phyloP scores from a whole-genome alignment of 2,329 filamentous ascomycete species.

The Aureobasidium leucospermi region DNA sequence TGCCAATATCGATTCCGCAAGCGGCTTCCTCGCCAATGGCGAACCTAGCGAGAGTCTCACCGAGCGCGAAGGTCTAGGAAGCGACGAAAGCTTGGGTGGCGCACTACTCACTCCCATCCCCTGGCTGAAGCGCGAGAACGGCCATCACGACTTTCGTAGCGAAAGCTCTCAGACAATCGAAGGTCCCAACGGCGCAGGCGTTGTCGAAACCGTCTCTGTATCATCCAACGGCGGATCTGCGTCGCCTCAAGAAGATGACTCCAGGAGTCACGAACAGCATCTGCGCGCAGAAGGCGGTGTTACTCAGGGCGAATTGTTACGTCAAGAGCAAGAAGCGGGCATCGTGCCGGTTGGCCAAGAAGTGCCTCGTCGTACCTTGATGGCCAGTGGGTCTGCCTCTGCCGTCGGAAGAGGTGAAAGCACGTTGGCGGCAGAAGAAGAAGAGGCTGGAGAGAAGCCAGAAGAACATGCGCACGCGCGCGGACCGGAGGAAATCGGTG shows the following conservation, averaged over 20 bases:
- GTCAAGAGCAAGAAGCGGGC: conserved; percentile 79
- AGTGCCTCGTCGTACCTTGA: conserved; percentile 26
- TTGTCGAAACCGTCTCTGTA: conserved; percentile 73
- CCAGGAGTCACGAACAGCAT: conserved; percentile 20
- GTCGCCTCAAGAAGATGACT: conserved; percentile 16
- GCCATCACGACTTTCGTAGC: conserved; percentile 52
- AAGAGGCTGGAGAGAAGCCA: conserved; percentile 32
- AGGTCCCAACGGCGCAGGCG: conserved; percentile 69
- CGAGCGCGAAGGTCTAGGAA: conserved; percentile 53
- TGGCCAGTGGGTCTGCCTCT: conserved; percentile 19
- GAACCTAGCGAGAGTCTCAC: conserved; percentile 55
- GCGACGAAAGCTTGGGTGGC: conserved; percentile 82
- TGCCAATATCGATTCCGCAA: conserved; percentile 34
- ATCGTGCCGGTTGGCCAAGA: conserved; percentile 62
- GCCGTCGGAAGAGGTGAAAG: conserved; percentile 23
- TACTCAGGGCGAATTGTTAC: conserved; percentile 74
- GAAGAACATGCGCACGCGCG: conserved; percentile 68
- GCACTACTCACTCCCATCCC: conserved; percentile 89
- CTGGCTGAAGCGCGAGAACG: conserved; percentile 53
- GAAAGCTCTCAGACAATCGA: conserved; percentile 76
- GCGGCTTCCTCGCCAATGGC: conserved; percentile 40
- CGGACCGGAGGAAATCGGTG: conserved; percentile 76
- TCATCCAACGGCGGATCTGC: conserved; percentile 56
- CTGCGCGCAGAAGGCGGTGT: conserved; percentile 46
- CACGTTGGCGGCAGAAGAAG: conserved; percentile 27